Percentiles rank a stretch among this genome's conserved stretches.
Conservation (phyloP, 805 yeast species). For the Kodamaea sagamina region DNA sequence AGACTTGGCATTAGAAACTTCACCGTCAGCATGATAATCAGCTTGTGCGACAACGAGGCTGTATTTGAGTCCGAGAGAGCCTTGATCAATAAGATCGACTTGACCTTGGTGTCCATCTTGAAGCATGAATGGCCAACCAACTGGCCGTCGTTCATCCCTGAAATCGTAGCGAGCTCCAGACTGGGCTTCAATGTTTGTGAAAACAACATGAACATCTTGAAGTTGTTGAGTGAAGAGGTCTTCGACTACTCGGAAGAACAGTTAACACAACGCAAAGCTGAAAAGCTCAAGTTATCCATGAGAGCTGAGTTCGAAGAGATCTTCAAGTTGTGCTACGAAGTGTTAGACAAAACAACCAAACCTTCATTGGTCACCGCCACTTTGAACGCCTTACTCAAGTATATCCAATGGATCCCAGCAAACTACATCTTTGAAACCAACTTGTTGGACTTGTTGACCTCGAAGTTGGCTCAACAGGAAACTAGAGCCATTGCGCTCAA, state of each 20-base stretch:
- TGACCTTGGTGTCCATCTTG: constrained; percentile 89
- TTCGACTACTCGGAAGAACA: constrained; percentile 95
- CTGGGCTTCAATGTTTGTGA: constrained; percentile 93
- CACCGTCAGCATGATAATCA: constrained; percentile 88
- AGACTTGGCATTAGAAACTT: constrained; percentile 92
- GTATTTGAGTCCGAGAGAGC: constrained; percentile 73
- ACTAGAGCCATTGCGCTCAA: constrained; percentile 84
- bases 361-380: constrained; percentile 85
- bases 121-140: constrained; percentile 99
- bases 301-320: constrained; percentile 89
- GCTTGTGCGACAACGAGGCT: constrained; percentile 82
- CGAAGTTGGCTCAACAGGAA: constrained; percentile 72
- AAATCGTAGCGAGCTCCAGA: constrained; percentile 79
- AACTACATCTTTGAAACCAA: constrained; percentile 89
- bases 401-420: constrained; percentile 92
- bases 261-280: constrained; percentile 94
- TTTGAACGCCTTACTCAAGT: constrained; percentile 75
- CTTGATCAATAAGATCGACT: constrained; percentile 87
- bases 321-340: constrained; percentile 90
- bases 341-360: constrained; percentile 83
- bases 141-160: constrained; percentile 98
- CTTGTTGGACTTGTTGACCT: constrained; percentile 66
- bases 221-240: constrained; percentile 89
- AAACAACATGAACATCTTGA: constrained; percentile 92
- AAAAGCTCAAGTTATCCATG: constrained; percentile 78